Evolutionary conservation across 306 rosid species (phyloP).

Genomic region (Citrullus colocynthis): DNA sequence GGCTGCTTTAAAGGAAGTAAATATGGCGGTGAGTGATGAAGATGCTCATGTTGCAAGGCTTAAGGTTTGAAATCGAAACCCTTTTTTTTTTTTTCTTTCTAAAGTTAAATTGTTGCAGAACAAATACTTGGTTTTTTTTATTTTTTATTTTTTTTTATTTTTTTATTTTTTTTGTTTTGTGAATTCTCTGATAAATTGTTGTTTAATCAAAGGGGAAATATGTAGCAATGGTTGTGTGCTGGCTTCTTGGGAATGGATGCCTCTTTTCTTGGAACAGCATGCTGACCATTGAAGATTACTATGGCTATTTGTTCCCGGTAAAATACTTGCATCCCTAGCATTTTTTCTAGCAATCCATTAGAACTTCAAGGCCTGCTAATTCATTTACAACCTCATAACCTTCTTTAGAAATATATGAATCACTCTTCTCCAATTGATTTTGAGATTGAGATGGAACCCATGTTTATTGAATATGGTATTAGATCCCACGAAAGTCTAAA

Average conservation of each 20-base stretch:
- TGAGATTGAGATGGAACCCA: no score
- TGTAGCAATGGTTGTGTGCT: slow-evolving; percentile 47
- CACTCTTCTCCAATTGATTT: no score
- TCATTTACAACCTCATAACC: no score
- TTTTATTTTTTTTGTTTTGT: not conserved
- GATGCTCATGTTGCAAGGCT: slow-evolving; percentile 24
- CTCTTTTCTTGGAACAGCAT: slow-evolving; percentile 91
- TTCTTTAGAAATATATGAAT: no score
- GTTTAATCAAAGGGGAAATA: slow-evolving; percentile 42
- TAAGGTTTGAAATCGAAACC: slow-evolving; percentile 32
- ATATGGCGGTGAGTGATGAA: slow-evolving; percentile 20
- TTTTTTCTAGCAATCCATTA: no score
- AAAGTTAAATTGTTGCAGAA: not conserved
- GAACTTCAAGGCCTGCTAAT: no score
- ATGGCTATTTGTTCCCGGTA: slow-evolving; percentile 67
- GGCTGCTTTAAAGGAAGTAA: slow-evolving; percentile 14
- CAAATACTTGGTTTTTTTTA: not conserved
- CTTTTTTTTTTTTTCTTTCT: not conserved
- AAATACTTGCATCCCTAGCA: not conserved
- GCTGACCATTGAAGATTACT: slow-evolving; percentile 82
- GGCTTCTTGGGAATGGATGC: slow-evolving; percentile 87
- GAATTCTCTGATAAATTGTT: slow-evolving; percentile 1
- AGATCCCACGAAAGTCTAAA: no score
- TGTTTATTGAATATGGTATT: no score
- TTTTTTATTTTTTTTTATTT: no score